Evolutionary conservation across 495 filamentous ascomycete species (phyloP).

Genomic region (Barbatosphaeria neglecta): DNA sequence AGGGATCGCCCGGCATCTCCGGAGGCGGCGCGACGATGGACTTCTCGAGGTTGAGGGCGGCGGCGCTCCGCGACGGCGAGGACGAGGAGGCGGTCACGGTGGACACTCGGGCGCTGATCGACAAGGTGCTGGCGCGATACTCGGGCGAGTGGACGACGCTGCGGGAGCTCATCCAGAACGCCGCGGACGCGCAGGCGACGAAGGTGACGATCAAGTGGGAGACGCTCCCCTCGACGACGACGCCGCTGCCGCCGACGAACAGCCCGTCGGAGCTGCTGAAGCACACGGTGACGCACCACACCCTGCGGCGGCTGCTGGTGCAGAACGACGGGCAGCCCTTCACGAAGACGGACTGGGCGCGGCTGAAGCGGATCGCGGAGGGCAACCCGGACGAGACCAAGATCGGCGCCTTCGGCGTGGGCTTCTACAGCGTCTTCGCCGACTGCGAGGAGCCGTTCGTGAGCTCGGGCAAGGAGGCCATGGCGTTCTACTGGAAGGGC

Average conservation of each 20-base stretch:
- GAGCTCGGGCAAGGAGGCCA: slow-evolving; percentile 76
- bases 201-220: slow-evolving; percentile 87
- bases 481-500: slow-evolving; percentile 99
- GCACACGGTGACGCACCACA: slow-evolving; percentile 73
- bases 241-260: slow-evolving; percentile 57
- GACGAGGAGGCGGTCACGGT: slow-evolving; percentile 98
- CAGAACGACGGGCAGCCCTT: slow-evolving; percentile 86
- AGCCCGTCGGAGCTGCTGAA: slow-evolving; percentile 62
- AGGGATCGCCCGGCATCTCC: slow-evolving; percentile 1
- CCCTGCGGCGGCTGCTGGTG: slow-evolving; percentile 68
- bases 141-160: slow-evolving; percentile 83
- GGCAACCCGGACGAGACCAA: slow-evolving; percentile 98
- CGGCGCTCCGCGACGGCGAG: slow-evolving; percentile 71
- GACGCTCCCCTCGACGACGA: slow-evolving; percentile 64
- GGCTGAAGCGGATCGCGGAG: slow-evolving; percentile 92
- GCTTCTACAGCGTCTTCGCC: slow-evolving; percentile 97
- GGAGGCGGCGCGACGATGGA: slow-evolving; percentile 52
- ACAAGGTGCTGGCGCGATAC: slow-evolving; percentile 92
- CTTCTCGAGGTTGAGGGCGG: slow-evolving; percentile 71
- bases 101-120: slow-evolving; percentile 90
- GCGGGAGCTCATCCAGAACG: slow-evolving; percentile 94
- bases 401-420: slow-evolving; percentile 96
- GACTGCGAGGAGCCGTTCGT: slow-evolving; percentile 97
- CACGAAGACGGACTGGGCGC: slow-evolving; percentile 76
- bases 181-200: slow-evolving; percentile 84